Evolutionary conservation across 345 rosid species (phyloP).

Genomic region (Salix udensis): DNA sequence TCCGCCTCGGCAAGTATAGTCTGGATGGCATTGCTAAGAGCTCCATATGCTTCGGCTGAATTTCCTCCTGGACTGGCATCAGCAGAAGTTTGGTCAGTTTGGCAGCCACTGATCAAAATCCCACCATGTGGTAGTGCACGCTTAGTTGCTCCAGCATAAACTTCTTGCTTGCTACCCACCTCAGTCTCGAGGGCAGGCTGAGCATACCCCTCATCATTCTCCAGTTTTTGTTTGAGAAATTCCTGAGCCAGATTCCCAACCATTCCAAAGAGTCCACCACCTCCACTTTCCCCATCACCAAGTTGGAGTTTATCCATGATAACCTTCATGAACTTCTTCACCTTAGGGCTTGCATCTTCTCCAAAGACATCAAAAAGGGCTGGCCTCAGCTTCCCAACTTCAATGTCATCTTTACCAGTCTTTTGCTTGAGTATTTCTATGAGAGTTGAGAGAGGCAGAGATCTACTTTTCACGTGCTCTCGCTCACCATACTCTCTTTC

Average conservation of each 20-base stretch:
- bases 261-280: conserved; percentile 74
- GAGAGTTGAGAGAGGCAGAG: conserved; percentile 78
- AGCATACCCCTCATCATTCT: conserved; percentile 53
- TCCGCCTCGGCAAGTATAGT: conserved; percentile 56
- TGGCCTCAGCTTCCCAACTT: conserved; percentile 82
- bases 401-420: conserved; percentile 73
- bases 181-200: conserved; percentile 68
- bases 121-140: conserved; percentile 68
- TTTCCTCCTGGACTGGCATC: conserved; percentile 84
- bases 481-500: conserved; percentile 35
- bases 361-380: conserved; percentile 78
- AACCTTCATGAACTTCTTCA: conserved; percentile 93
- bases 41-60: conserved; percentile 72
- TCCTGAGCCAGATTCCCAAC: conserved; percentile 81
- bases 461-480: conserved; percentile 51
- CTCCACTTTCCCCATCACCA: conserved; percentile 35
- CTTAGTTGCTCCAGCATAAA: conserved; percentile 67
- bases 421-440: conserved; percentile 83
- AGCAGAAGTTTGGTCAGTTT: conserved; percentile 89
- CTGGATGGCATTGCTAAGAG: conserved; percentile 93
- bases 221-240: conserved; percentile 74
- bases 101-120: conserved; percentile 88
- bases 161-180: conserved; percentile 68
- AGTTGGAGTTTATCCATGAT: conserved; percentile 54
- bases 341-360: conserved; percentile 85